Conservation (phyloP, 2,329 filamentous ascomycete genomes). For the Mollisia scopiformis region DNA sequence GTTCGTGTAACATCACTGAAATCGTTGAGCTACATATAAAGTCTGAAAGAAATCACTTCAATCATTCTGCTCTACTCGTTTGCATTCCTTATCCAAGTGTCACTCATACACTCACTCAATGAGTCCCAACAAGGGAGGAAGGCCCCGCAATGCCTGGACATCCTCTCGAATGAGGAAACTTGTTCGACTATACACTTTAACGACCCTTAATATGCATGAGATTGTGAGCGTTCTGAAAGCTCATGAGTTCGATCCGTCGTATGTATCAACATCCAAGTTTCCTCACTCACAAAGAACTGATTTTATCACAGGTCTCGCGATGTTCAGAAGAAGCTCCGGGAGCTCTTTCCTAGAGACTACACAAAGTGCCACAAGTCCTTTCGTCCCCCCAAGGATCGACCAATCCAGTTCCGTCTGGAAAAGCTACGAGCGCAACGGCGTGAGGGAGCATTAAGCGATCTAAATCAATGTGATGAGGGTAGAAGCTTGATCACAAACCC, state of each 20-base stretch:
- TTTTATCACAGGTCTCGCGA: neutral
- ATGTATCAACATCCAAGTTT: no score
- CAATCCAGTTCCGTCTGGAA: neutral
- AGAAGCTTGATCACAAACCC: no score
- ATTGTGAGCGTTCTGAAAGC: neutral
- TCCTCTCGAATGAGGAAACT: neutral
- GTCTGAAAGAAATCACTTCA: no score
- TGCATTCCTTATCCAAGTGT: no score
- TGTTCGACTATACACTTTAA: neutral
- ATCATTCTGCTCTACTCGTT: no score
- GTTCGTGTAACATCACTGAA: no score
- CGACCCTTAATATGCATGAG: neutral
- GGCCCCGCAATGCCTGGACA: constrained; percentile 1
- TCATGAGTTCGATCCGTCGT: neutral
- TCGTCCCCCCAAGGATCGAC: neutral
- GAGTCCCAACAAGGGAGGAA: constrained; percentile 1
- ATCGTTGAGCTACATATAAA: no score
- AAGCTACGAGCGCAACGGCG: neutral
- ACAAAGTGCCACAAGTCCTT: neutral
- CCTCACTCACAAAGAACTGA: neutral
- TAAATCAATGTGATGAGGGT: no score
- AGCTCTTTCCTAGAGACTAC: neutral
- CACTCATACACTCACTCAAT: no score
- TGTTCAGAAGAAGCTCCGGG: constrained; percentile 1
- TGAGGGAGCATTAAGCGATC: no score